Evolutionary conservation across 1,139 yeast species (phyloP).

Genomic region (Suhomyces yuchorum): DNA sequence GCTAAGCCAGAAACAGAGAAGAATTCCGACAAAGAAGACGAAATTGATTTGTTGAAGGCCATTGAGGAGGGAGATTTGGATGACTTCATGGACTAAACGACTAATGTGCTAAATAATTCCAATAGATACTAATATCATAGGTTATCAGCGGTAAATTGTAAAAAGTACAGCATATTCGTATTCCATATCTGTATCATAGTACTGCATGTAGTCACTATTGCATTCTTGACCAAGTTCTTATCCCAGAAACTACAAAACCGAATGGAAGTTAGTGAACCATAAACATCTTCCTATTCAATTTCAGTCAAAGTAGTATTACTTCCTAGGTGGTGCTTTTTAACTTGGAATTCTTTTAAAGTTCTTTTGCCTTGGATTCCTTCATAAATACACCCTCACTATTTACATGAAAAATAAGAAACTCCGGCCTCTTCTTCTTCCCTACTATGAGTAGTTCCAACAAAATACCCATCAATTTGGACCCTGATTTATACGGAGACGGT

Average conservation of each 20-base stretch:
- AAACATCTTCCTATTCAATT: too few species aligned
- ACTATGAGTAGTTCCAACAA: conserved; percentile 8
- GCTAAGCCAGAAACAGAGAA: conserved; percentile 24
- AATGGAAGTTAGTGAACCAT: too few species aligned
- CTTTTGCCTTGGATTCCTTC: neutral
- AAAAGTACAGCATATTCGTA: too few species aligned
- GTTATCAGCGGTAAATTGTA: too few species aligned
- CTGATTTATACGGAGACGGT: conserved; percentile 30
- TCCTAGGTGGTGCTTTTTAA: too few species aligned
- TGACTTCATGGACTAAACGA: conserved; percentile 46
- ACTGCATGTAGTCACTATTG: too few species aligned
- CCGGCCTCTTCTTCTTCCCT: neutral
- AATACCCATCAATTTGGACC: conserved; percentile 25
- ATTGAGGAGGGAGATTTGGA: conserved; percentile 54
- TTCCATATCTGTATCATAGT: too few species aligned
- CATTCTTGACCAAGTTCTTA: too few species aligned
- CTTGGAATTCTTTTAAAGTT: neutral
- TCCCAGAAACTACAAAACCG: too few species aligned
- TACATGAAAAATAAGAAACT: conserved; percentile 6
- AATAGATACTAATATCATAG: conserved; percentile 1
- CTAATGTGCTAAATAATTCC: conserved; percentile 1
- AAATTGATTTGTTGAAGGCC: conserved; percentile 48
- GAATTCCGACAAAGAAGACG: conserved; percentile 40
- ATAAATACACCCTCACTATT: neutral
- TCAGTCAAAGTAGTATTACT: too few species aligned